Percentiles rank a stretch among this genome's conserved stretches.
phyloP scores from a whole-genome alignment of 192 early-diverging fungal genomes.

The Backusella australiensis region DNA sequence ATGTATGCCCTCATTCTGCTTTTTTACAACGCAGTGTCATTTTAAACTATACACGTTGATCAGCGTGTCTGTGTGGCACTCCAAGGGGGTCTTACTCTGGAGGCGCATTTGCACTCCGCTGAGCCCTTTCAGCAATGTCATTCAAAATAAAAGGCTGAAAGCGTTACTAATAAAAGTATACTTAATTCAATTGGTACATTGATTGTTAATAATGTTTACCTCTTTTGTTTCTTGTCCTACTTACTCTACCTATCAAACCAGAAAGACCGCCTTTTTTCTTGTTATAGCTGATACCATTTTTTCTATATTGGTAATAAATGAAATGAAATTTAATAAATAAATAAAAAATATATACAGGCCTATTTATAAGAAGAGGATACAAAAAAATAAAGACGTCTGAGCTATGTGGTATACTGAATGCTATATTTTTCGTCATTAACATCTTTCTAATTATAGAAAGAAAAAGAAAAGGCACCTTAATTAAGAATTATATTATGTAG shows the following conservation, averaged over 20 bases:
- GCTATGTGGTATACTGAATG: background rate
- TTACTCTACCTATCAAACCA: constrained; percentile 5
- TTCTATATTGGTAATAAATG: background rate
- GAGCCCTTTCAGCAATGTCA: background rate
- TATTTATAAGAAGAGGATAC: background rate
- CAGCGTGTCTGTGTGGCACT: background rate
- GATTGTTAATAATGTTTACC: background rate
- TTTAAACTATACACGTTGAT: background rate
- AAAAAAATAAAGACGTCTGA: background rate
- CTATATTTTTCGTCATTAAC: background rate
- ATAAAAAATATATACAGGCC: background rate
- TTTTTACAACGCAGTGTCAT: background rate
- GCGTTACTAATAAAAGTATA: background rate
- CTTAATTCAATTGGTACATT: constrained; percentile 1
- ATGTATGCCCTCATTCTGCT: background rate
- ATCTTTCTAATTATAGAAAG: background rate
- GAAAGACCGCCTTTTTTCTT: constrained; percentile 2
- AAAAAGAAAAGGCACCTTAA: background rate
- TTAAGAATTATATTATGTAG: constrained; percentile 7
- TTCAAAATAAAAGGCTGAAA: background rate
- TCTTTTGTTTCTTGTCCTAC: constrained; percentile 5
- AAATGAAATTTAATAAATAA: background rate
- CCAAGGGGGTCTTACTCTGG: background rate
- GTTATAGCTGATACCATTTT: background rate
- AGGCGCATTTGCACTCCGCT: background rate